Conservation (phyloP, 148 eudicot genomes). For the Amaranthus palmeri region DNA sequence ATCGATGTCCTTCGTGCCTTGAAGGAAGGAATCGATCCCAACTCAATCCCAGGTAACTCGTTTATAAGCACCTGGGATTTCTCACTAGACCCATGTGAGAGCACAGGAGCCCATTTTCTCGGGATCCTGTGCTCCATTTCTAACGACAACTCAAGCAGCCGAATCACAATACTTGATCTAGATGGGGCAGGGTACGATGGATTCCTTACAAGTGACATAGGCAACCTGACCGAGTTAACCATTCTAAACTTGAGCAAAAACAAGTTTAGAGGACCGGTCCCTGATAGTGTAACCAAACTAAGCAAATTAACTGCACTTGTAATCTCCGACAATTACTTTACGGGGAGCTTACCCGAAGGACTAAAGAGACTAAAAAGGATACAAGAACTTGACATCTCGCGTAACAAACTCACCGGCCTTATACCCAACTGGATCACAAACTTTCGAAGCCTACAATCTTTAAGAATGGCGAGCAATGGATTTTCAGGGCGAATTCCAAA, state of each 20-base stretch:
- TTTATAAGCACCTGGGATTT: constrained; percentile 58
- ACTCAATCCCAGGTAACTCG: constrained; percentile 43
- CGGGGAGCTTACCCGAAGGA: constrained; percentile 40
- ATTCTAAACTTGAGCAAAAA: constrained; percentile 47
- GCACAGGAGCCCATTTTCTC: constrained; percentile 47
- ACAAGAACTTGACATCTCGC: constrained; percentile 42
- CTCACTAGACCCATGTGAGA: constrained; percentile 57
- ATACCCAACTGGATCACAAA: constrained; percentile 42
- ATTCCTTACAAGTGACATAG: constrained; percentile 47
- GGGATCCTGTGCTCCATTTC: constrained; percentile 54
- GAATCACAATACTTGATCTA: constrained; percentile 41
- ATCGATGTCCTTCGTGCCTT: constrained; percentile 47
- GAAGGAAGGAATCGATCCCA: constrained; percentile 48
- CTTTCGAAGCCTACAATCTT: constrained; percentile 29
- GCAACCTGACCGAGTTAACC: constrained; percentile 56
- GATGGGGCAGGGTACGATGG: constrained; percentile 64
- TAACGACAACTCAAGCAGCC: constrained; percentile 44
- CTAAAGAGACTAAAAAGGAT: constrained; percentile 39
- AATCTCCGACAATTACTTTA: constrained; percentile 48
- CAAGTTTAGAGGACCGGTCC: constrained; percentile 66
- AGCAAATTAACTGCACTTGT: constrained; percentile 42
- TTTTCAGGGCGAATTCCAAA: constrained; percentile 54
- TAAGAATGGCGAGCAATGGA: constrained; percentile 42
- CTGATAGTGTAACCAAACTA: constrained; percentile 35
- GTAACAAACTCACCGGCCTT: constrained; percentile 49